Evolutionary conservation across 1,284 basidiomycete genomes (phyloP), one percentile per base, ranked within the genome.

Genomic region (Schizopora paradoxa): DNA sequence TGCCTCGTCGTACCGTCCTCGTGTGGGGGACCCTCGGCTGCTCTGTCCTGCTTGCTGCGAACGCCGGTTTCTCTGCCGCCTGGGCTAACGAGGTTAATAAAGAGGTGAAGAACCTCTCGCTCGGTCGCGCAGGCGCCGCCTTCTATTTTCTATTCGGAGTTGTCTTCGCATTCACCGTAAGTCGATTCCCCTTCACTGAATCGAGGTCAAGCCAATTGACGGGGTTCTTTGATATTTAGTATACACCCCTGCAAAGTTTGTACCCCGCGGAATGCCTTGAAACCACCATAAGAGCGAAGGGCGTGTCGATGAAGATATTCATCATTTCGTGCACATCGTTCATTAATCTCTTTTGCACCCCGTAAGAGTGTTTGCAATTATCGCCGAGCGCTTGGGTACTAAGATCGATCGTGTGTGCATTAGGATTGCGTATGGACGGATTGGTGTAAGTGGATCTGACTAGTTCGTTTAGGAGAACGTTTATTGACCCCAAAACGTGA

Each of bases 211-310:
- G 4, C 16, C 46, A 28, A 27, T 31, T 32, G 31, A 21, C 19
- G 39, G 14, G n/a, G 16, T 1, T 23, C 25, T 21, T 16, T 44
- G 27, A 27, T 32, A 45, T 29, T 6, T 34, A 55, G 34, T 59
- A 61, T 51, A 56, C 54, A 28, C 57, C 58, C 25, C 58, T 61
- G 34, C 65, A 68, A 44, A 62, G 61, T 11, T 60, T 66, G 16
- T 62, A 66, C 42, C 65, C 66, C 2, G 60, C 58, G 23, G 68
- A 70, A 36, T 64, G 62, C 27, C 56, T 68, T 34, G 59, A 65
- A 42, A 65, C 59, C 26, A 63, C 60, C 21, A 58, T 63, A 32
- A 62, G 68, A 42, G 66, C 66, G 18, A 68, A 67, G 47, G 68
- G 68, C 43, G 60, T 68, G 43, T 64, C 41, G 5, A 33, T 49